Evolutionary conservation across 139 green algal genomes (phyloP).

Genomic region (Coccomyxa sp.): DNA sequence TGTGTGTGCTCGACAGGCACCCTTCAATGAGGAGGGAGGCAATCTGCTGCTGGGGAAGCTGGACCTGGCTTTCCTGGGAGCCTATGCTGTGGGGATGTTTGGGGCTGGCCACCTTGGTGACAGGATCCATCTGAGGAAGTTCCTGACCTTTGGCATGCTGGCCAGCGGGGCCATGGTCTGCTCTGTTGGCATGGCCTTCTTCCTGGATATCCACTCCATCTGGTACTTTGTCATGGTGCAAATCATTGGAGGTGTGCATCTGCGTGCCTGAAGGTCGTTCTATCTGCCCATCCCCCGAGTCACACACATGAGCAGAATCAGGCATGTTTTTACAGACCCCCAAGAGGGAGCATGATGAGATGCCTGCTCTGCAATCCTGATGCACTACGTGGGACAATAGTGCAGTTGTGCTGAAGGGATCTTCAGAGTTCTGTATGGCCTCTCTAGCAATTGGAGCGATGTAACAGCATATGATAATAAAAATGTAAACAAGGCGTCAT

Average conservation of each 20-base stretch:
- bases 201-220: slow-evolving; percentile 81
- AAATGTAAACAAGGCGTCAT: too few species aligned
- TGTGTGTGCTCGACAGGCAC: slow-evolving; percentile 65
- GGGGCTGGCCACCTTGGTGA: slow-evolving; percentile 87
- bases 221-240: slow-evolving; percentile 77
- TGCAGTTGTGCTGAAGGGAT: too few species aligned
- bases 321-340: not conserved
- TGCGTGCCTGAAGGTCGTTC: not conserved
- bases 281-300: not conserved
- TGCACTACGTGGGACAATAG: too few species aligned
- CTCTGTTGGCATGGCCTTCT: slow-evolving; percentile 81
- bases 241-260: slow-evolving; percentile 32
- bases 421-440: too few species aligned
- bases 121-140: slow-evolving; percentile 79
- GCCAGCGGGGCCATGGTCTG: slow-evolving; percentile 62
- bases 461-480: too few species aligned
- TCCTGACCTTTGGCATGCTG: slow-evolving; percentile 89
- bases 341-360: not conserved
- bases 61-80: slow-evolving; percentile 87
- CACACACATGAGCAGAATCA: not conserved
- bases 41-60: slow-evolving; percentile 76
- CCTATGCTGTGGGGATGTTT: slow-evolving; percentile 92
- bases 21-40: slow-evolving; percentile 76
- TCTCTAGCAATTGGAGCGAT: too few species aligned
- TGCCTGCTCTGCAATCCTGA: not conserved